These are phyloP conservation scores for Auricularia sp. DNA, from an alignment of 768 basidiomycete species.

Conservation along the genomic window DNA sequence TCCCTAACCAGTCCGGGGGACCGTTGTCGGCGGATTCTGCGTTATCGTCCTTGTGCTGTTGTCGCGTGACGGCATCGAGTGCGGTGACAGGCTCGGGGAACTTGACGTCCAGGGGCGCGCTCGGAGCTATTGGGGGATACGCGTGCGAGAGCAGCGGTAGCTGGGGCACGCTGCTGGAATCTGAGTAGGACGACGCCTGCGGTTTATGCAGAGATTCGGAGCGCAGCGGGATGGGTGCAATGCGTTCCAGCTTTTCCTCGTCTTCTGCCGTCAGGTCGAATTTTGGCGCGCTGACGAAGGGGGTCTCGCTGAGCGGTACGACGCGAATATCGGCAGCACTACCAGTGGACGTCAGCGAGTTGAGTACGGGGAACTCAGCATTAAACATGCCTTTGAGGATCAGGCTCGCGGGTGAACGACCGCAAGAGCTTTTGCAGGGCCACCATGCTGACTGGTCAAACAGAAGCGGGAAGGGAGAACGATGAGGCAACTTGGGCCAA, in stretches of 20 bases:
- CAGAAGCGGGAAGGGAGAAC: not conserved
- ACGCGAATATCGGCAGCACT: not conserved
- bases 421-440: not conserved
- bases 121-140: not conserved
- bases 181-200: not conserved
- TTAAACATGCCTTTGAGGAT: not conserved
- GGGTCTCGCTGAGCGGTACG: not conserved
- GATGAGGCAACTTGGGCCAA: no score
- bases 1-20: not conserved
- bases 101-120: not conserved
- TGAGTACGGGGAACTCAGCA: not conserved
- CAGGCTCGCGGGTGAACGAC: not conserved
- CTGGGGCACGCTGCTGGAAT: not conserved
- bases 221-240: not conserved
- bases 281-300: not conserved
- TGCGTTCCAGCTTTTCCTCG: not conserved
- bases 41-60: not conserved
- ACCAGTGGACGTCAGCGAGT: not conserved
- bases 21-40: not conserved
- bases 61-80: not conserved
- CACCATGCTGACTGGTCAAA: not conserved
- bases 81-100: not conserved
- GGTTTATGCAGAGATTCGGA: not conserved
- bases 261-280: not conserved
- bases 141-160: not conserved